Percentiles rank a stretch among this genome's conserved stretches.
phyloP scores from a whole-genome alignment of 495 filamentous ascomycete species.

The Aspergillus cavernicola region DNA sequence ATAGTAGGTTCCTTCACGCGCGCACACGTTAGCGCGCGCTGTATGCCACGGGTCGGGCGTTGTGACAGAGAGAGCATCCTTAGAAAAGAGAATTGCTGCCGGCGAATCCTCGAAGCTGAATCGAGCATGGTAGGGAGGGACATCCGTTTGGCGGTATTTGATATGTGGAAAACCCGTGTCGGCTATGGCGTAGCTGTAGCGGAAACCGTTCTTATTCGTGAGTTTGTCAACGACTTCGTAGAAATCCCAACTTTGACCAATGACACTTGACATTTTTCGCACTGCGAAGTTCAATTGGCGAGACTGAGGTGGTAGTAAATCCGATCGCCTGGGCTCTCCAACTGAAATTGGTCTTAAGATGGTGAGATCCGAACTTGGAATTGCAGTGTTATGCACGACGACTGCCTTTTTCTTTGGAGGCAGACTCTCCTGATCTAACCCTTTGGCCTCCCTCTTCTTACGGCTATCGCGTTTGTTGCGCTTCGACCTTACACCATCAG shows the following conservation, averaged over 20 bases:
- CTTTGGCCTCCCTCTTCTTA: conserved; percentile 77
- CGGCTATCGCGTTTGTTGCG: conserved; percentile 48
- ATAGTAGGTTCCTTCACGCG: conserved; percentile 87
- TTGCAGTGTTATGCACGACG: conserved; percentile 27
- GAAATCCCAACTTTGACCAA: conserved; percentile 41
- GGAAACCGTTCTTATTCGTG: conserved; percentile 85
- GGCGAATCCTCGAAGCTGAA: conserved; percentile 92
- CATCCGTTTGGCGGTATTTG: conserved; percentile 85
- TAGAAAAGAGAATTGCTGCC: conserved; percentile 51
- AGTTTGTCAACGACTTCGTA: conserved; percentile 58
- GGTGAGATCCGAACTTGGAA: conserved; percentile 30
- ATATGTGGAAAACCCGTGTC: conserved; percentile 82
- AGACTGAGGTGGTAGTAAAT: conserved; percentile 37
- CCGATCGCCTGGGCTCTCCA: conserved; percentile 36
- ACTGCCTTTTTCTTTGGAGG: conserved; percentile 38
- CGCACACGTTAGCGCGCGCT: conserved; percentile 78
- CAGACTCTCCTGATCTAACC: conserved; percentile 37
- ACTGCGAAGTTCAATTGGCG: conserved; percentile 41
- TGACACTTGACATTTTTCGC: conserved; percentile 30
- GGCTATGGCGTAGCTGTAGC: conserved; percentile 87
- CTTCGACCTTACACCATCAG: conserved; percentile 36
- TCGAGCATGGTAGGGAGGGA: conserved; percentile 71
- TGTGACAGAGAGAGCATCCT: conserved; percentile 41
- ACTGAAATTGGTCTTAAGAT: conserved; percentile 31
- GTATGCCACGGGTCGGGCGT: conserved; percentile 46